Evolutionary conservation across 228 moss, liverwort and hornwort species (phyloP).

Genomic region (Sphagnum fallax): DNA sequence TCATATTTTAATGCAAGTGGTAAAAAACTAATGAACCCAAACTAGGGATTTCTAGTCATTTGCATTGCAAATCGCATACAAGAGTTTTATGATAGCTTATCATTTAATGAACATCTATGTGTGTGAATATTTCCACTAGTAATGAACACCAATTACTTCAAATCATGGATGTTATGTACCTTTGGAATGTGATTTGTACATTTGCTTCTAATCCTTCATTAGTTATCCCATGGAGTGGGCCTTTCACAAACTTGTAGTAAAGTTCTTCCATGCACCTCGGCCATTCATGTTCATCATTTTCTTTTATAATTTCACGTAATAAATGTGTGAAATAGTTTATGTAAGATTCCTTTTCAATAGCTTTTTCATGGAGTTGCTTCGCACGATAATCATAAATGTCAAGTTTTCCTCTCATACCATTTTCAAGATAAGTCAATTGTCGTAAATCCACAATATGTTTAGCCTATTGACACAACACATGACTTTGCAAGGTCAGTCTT

Average conservation of each 20-base stretch:
- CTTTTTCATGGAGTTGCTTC: slow-evolving; percentile 32
- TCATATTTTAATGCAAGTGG: too few relatives aligned
- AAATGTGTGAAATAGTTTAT: slow-evolving; percentile 59
- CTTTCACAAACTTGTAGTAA: slow-evolving; percentile 61
- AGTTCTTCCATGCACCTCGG: slow-evolving; percentile 51
- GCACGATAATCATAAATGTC: slow-evolving; percentile 30
- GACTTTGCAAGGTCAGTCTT: background rate
- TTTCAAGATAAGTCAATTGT: slow-evolving; percentile 30
- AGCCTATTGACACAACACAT: slow-evolving; percentile 10
- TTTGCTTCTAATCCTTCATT: slow-evolving; percentile 46
- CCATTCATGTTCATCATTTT: slow-evolving; percentile 67
- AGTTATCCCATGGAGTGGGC: slow-evolving; percentile 47
- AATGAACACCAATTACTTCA: too few relatives aligned
- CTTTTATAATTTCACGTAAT: slow-evolving; percentile 58
- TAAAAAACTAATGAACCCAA: too few relatives aligned
- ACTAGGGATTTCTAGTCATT: too few relatives aligned
- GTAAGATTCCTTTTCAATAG: slow-evolving; percentile 39
- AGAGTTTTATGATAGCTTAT: too few relatives aligned
- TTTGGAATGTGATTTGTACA: slow-evolving; percentile 60
- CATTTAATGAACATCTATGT: too few relatives aligned
- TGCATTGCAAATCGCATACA: too few relatives aligned
- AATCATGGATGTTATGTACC: slow-evolving; percentile 16
- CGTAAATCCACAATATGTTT: slow-evolving; percentile 53
- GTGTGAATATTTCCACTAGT: too few relatives aligned
- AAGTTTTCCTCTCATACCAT: slow-evolving; percentile 27